Evolutionary conservation across 805 yeast genomes (phyloP).

Genomic region (Myxozyma lipomycoides): DNA sequence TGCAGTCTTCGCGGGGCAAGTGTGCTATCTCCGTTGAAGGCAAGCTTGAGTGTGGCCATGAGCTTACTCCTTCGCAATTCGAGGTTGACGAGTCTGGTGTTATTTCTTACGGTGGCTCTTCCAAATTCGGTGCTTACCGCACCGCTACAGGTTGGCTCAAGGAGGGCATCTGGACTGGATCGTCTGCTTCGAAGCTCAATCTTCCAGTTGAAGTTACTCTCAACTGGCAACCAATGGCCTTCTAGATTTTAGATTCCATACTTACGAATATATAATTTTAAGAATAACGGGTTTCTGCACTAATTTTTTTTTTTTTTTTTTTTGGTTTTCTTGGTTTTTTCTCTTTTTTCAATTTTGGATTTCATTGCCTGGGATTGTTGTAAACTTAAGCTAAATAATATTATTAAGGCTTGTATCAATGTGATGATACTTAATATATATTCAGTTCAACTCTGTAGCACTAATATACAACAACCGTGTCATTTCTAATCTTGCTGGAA

Average conservation of each 20-base stretch:
- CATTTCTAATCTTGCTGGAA: constrained; percentile 48
- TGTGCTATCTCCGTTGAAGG: constrained; percentile 18
- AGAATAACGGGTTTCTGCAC: too few species aligned
- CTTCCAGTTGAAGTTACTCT: constrained; percentile 18
- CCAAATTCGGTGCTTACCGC: constrained; percentile 15
- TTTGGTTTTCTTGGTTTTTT: not conserved
- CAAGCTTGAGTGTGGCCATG: constrained; percentile 17
- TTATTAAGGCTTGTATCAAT: not conserved
- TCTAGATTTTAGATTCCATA: not conserved
- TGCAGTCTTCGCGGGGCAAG: constrained; percentile 18
- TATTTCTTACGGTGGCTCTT: constrained; percentile 16
- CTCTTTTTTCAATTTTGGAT: not conserved
- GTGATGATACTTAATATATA: too few species aligned
- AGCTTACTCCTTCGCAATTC: constrained; percentile 17
- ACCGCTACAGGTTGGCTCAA: constrained; percentile 22
- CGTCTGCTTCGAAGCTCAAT: constrained; percentile 1
- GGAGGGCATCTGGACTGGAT: constrained; percentile 21
- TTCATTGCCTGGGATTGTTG: not conserved
- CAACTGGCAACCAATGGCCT: constrained; percentile 8
- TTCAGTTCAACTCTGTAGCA: too few species aligned
- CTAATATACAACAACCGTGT: too few species aligned
- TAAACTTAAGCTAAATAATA: not conserved
- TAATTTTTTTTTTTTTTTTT: too few species aligned
- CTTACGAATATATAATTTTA: too few species aligned
- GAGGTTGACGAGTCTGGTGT: constrained; percentile 15